These are phyloP conservation scores for Plantago major DNA, from an alignment of 257 asterid genomes.

Conservation along the genomic window DNA sequence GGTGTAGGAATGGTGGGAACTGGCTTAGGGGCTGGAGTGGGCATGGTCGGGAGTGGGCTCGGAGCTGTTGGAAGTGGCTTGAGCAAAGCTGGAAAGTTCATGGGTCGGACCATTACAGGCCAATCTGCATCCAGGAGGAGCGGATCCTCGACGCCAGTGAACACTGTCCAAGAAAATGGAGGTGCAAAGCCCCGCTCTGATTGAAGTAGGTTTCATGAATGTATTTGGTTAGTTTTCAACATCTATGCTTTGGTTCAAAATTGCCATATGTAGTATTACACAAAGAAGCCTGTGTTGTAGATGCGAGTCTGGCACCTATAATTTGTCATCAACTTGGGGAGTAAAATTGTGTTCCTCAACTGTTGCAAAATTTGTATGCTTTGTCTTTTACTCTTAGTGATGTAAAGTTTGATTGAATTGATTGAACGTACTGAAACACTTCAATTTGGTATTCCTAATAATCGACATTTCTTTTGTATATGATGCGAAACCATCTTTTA, in stretches of 20 bases:
- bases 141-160: slow-evolving; percentile 63
- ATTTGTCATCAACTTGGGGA: neutral
- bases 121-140: slow-evolving; percentile 53
- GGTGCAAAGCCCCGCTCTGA: slow-evolving; percentile 57
- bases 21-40: slow-evolving; percentile 77
- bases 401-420: slow-evolving; percentile 22
- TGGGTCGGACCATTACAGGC: slow-evolving; percentile 85
- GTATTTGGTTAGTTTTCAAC: slow-evolving; percentile 6
- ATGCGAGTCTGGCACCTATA: slow-evolving; percentile 4
- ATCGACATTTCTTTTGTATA: neutral
- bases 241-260: slow-evolving; percentile 6
- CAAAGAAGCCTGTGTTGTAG: slow-evolving; percentile 3
- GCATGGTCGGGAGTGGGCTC: slow-evolving; percentile 70
- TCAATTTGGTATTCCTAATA: neutral
- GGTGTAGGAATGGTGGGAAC: slow-evolving; percentile 65
- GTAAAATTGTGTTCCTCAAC: slow-evolving; percentile 3
- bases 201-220: slow-evolving; percentile 8
- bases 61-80: slow-evolving; percentile 85
- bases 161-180: slow-evolving; percentile 65
- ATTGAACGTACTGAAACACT: neutral
- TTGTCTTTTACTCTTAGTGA: neutral
- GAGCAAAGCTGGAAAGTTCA: slow-evolving; percentile 83
- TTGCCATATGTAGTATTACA: slow-evolving; percentile 17
- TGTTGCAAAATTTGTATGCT: slow-evolving; percentile 4
- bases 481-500: too few species aligned